phyloP scores from a whole-genome alignment of 345 rosid genomes.

The Turritis glabra region DNA sequence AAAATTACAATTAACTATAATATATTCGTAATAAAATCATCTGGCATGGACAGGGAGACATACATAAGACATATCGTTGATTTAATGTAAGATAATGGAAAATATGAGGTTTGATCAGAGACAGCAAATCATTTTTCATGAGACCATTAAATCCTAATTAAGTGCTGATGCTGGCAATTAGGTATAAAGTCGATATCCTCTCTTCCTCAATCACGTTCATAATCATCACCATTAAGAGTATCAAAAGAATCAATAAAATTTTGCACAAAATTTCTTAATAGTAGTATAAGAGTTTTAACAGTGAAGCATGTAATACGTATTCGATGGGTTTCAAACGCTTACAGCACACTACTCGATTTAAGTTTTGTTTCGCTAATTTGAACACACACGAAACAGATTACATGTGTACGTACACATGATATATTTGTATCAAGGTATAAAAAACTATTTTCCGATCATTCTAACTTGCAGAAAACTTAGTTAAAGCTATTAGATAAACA shows the following conservation, averaged over 20 bases:
- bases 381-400: background rate
- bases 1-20: background rate
- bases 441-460: background rate
- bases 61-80: background rate
- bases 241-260: background rate
- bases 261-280: too few relatives aligned
- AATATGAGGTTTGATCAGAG: constrained; percentile 6
- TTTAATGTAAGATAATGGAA: background rate
- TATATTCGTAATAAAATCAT: background rate
- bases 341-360: background rate
- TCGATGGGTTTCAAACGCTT: background rate
- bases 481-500: too few relatives aligned
- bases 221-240: constrained; percentile 28
- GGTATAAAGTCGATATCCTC: constrained; percentile 37
- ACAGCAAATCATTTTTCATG: constrained; percentile 26
- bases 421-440: too few relatives aligned
- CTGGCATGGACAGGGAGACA: constrained; percentile 27
- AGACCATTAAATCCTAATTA: constrained; percentile 24
- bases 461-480: background rate
- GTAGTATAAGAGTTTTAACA: background rate
- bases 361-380: background rate
- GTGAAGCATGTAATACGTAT: background rate
- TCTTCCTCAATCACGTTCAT: constrained; percentile 26
- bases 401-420: too few relatives aligned
- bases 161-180: constrained; percentile 38